A percentile compares a stretch with the other conserved stretches of the same genome.
phyloP scores from a whole-genome alignment of 2,329 filamentous ascomycete species.

The Podosphaera xanthii region DNA sequence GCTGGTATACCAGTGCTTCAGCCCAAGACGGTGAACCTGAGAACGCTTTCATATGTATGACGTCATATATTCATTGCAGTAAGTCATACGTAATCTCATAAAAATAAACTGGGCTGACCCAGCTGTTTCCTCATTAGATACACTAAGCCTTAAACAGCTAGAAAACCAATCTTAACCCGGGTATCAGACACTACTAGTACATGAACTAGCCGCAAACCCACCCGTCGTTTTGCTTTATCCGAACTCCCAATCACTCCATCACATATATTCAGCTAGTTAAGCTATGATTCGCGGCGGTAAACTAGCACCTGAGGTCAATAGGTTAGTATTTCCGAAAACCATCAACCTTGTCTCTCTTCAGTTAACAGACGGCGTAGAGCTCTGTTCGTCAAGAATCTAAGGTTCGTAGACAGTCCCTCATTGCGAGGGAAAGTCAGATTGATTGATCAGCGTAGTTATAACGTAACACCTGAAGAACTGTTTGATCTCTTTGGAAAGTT shows the following conservation, averaged over 20 bases:
- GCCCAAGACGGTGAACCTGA: too few species aligned
- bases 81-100: too few species aligned
- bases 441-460: slow-evolving; percentile 45
- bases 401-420: slow-evolving; percentile 28
- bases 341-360: slow-evolving; percentile 1
- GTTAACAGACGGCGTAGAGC: slow-evolving; percentile 35
- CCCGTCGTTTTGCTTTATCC: too few species aligned
- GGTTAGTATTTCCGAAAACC: slow-evolving; percentile 31
- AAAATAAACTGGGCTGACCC: too few species aligned
- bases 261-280: slow-evolving; percentile 22
- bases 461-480: slow-evolving; percentile 91
- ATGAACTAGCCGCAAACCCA: too few species aligned
- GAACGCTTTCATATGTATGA: too few species aligned
- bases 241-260: background rate
- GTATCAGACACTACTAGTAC: too few species aligned
- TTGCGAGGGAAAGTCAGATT: slow-evolving; percentile 6
- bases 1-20: too few species aligned
- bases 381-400: slow-evolving; percentile 99
- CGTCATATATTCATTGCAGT: too few species aligned
- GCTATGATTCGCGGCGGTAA: slow-evolving; percentile 92
- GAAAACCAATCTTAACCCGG: too few species aligned
- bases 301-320: slow-evolving; percentile 98
- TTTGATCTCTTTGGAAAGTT: slow-evolving; percentile 99
- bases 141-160: too few species aligned
- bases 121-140: too few species aligned